Evolutionary conservation across 331 rosid genomes (phyloP).

Genomic region (Cydonia oblonga): DNA sequence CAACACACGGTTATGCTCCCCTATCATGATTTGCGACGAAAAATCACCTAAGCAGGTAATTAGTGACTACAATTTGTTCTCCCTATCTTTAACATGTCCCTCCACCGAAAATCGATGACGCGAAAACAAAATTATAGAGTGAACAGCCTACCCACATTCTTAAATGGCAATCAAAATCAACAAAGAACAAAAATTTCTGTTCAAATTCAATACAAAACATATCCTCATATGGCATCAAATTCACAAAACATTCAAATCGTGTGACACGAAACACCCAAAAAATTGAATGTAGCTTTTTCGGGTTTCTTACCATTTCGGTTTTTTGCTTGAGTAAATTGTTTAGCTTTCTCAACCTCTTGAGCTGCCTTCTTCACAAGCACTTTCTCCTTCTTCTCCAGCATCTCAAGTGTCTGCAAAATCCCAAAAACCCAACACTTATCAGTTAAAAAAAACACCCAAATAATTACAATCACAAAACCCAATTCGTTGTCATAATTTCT

Average conservation of each 20-base stretch:
- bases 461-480: background rate
- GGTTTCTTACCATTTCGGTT: slow-evolving; percentile 61
- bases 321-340: slow-evolving; percentile 62
- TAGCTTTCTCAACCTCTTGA: slow-evolving; percentile 84
- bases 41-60: background rate
- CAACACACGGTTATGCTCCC: background rate
- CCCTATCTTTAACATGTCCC: background rate
- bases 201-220: background rate
- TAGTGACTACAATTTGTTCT: background rate
- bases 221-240: background rate
- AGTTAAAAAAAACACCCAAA: background rate
- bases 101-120: background rate
- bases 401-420: slow-evolving; percentile 73
- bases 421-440: background rate
- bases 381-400: slow-evolving; percentile 95
- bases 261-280: background rate
- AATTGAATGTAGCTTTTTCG: background rate
- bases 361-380: slow-evolving; percentile 66
- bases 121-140: background rate
- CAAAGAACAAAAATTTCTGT: background rate
- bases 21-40: fast-evolving
- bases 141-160: background rate
- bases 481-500: background rate
- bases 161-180: background rate
- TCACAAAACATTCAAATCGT: background rate